Conservation (phyloP, 2,329 filamentous ascomycete species). For the Monilinia fructigena region DNA sequence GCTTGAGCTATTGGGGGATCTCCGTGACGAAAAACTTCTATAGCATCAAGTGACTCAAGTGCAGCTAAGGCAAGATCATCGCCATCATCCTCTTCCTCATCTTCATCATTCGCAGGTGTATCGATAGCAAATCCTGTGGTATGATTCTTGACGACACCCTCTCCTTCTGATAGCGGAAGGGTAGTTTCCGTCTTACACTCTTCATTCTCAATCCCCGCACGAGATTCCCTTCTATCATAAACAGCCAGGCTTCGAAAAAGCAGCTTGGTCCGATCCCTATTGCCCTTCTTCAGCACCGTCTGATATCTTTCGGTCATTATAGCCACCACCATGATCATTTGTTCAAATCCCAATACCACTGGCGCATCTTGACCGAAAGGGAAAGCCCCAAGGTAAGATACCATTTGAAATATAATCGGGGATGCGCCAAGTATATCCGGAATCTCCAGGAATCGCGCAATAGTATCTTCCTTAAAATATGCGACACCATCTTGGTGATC, state of each 20-base stretch:
- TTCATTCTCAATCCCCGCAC: slow-evolving; percentile 25
- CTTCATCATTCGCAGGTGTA: slow-evolving; percentile 46
- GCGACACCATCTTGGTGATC: slow-evolving; percentile 60
- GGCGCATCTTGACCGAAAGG: slow-evolving; percentile 71
- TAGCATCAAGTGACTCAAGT: slow-evolving; percentile 64
- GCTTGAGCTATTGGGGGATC: slow-evolving; percentile 57
- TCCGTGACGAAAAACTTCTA: slow-evolving; percentile 57
- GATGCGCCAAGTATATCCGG: slow-evolving; percentile 68
- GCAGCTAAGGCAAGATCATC: slow-evolving; percentile 68
- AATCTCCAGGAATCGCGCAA: slow-evolving; percentile 70
- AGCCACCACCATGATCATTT: slow-evolving; percentile 69
- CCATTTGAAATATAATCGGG: slow-evolving; percentile 68
- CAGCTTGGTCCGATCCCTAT: slow-evolving; percentile 59
- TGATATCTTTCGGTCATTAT: slow-evolving; percentile 70
- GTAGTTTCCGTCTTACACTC: neutral
- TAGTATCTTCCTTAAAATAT: slow-evolving; percentile 69
- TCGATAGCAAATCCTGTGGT: slow-evolving; percentile 45
- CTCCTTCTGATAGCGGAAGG: neutral
- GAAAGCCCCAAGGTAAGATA: slow-evolving; percentile 70
- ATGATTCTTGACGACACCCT: slow-evolving; percentile 31
- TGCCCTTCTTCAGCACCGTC: slow-evolving; percentile 58
- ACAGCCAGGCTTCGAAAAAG: slow-evolving; percentile 72
- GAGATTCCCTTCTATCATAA: slow-evolving; percentile 57
- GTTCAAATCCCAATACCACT: slow-evolving; percentile 65
- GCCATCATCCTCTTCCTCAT: slow-evolving; percentile 45